Evolutionary conservation across 2,329 filamentous ascomycete species (phyloP).

Genomic region (Claviceps sp.): DNA sequence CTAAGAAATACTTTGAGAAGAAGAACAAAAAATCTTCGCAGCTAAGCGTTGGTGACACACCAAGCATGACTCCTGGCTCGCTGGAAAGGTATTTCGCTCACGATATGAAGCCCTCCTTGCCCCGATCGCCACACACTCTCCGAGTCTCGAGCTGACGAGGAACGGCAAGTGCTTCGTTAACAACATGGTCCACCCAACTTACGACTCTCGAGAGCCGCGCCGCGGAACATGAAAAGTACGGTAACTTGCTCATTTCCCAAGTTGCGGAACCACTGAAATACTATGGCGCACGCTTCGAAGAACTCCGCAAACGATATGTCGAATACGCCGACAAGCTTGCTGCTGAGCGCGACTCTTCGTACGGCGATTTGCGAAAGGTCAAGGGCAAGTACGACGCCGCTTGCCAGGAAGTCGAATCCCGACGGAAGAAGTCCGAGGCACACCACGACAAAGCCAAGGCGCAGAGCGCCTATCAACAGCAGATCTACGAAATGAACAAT

Average conservation of each 20-base stretch:
- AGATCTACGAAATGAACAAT: constrained; percentile 91
- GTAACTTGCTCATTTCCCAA: constrained; percentile 61
- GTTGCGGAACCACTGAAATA: constrained; percentile 79
- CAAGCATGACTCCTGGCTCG: constrained; percentile 84
- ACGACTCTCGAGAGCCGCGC: constrained; percentile 80
- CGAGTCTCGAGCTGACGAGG: neutral
- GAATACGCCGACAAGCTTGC: constrained; percentile 84
- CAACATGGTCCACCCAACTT: constrained; percentile 91
- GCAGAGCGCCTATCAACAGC: constrained; percentile 81
- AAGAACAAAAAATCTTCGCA: constrained; percentile 81
- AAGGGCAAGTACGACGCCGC: constrained; percentile 87
- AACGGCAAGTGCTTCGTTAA: constrained; percentile 64
- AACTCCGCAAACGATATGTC: constrained; percentile 77
- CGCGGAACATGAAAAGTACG: constrained; percentile 77
- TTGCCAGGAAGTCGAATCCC: constrained; percentile 89
- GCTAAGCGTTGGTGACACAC: constrained; percentile 86
- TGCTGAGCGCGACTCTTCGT: constrained; percentile 74
- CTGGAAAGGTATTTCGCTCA: constrained; percentile 57
- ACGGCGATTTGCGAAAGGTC: constrained; percentile 73
- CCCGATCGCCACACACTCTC: neutral
- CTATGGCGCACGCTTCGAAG: constrained; percentile 65
- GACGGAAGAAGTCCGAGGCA: constrained; percentile 87
- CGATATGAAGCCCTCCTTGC: neutral
- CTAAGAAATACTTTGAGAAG: constrained; percentile 95
- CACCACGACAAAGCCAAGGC: constrained; percentile 93